A percentile compares a stretch with the other conserved stretches of the same genome.
Evolutionary conservation across 2,329 filamentous ascomycete genomes (phyloP).

Genomic region (Ilyonectria sp.): DNA sequence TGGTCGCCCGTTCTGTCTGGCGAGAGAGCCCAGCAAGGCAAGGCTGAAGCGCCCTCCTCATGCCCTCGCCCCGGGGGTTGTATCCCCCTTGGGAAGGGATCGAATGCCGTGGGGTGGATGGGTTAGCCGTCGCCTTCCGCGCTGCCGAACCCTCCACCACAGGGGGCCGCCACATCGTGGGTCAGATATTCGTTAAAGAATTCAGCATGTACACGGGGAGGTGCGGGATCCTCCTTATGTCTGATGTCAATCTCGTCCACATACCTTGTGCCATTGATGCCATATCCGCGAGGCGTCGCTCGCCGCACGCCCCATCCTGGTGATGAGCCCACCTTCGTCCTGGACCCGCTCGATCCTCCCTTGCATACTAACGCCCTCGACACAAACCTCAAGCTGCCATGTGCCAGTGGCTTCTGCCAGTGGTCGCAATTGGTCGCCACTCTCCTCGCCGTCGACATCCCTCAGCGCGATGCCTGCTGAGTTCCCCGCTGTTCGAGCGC

Average conservation of each 20-base stretch:
- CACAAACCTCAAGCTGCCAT: conserved; percentile 54
- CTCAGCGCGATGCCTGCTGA: conserved; percentile 47
- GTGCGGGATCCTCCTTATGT: conserved; percentile 49
- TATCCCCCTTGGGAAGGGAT: conserved; percentile 48
- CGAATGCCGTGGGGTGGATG: conserved; percentile 37
- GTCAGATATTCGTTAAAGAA: conserved; percentile 47
- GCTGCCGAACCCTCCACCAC: conserved; percentile 33
- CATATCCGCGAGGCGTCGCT: conserved; percentile 39
- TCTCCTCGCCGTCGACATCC: conserved; percentile 46
- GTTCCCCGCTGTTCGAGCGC: conserved; percentile 46
- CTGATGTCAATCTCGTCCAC: conserved; percentile 59
- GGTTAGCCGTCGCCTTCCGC: conserved; percentile 34
- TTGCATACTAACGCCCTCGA: conserved; percentile 56
- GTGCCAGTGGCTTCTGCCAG: conserved; percentile 50
- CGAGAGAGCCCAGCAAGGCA: conserved; percentile 33
- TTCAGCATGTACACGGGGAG: conserved; percentile 45
- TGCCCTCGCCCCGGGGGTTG: conserved; percentile 31
- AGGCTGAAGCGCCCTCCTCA: conserved; percentile 44
- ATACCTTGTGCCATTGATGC: conserved; percentile 53
- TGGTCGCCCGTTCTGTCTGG: conserved; percentile 10
- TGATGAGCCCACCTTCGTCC: conserved; percentile 43
- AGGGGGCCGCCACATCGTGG: conserved; percentile 37
- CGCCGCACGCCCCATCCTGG: conserved; percentile 45
- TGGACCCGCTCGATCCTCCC: conserved; percentile 53
- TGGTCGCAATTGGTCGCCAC: conserved; percentile 49